These are phyloP conservation scores for Heterobasidion irregulare DNA, from an alignment of 1,284 basidiomycete species.

Conservation along the genomic window DNA sequence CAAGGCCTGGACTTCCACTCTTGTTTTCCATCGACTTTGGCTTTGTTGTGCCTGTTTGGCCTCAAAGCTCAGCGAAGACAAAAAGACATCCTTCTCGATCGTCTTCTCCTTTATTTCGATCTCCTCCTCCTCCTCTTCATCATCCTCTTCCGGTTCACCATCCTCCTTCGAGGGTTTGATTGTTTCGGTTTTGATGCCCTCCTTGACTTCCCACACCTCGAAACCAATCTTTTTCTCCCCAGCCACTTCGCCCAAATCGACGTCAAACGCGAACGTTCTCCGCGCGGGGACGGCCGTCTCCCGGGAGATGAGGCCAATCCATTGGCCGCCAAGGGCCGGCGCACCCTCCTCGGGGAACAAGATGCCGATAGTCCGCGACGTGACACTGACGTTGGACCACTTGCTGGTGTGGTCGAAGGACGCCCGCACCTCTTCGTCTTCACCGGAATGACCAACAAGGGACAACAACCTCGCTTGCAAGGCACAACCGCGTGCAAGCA, in stretches of 20 bases:
- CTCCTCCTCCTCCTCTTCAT: conserved; percentile 25
- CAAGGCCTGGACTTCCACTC: conserved; percentile 59
- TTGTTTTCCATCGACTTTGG: conserved; percentile 41
- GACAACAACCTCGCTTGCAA: conserved; percentile 75
- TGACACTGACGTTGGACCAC: conserved; percentile 40
- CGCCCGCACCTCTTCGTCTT: conserved; percentile 41
- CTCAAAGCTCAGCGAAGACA: conserved; percentile 47
- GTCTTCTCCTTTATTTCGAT: conserved; percentile 61
- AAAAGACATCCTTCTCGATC: conserved; percentile 50
- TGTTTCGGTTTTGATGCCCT: conserved; percentile 72
- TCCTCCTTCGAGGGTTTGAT: conserved; percentile 43
- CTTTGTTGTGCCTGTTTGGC: conserved; percentile 40
- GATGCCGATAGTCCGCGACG: conserved; percentile 54
- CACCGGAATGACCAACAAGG: conserved; percentile 34
- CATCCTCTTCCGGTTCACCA: conserved; percentile 47
- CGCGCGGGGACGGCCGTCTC: conserved; percentile 80
- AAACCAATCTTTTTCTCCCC: conserved; percentile 51
- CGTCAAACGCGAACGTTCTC: conserved; percentile 64
- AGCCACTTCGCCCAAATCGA: conserved; percentile 44
- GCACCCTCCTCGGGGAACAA: conserved; percentile 58
- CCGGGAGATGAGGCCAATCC: conserved; percentile 58
- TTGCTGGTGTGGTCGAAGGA: conserved; percentile 43
- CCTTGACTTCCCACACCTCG: conserved; percentile 85
- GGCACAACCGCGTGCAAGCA: conserved; percentile 85
- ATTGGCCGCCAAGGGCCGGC: conserved; percentile 49